Percentiles rank a stretch among this genome's conserved stretches.
phyloP scores from a whole-genome alignment of 495 filamentous ascomycete species.

The Talaromyces thailandensis region DNA sequence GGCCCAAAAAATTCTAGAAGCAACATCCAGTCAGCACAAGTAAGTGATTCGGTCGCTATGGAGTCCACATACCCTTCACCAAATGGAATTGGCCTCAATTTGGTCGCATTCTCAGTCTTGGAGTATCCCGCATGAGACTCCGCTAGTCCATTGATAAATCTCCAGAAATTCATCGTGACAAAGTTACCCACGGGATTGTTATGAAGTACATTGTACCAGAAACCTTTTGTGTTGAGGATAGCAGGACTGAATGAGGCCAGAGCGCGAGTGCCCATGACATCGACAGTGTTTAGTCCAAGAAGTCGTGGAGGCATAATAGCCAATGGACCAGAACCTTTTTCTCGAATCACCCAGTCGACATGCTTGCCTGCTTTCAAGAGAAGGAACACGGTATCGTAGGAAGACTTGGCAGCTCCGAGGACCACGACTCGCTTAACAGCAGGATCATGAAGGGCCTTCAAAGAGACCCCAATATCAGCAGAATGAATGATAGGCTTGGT shows the following conservation, averaged over 20 bases:
- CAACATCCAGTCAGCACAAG: background rate
- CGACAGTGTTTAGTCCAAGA: slow-evolving; percentile 7
- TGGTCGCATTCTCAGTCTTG: background rate
- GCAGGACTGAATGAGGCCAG: slow-evolving; percentile 12
- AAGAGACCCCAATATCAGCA: background rate
- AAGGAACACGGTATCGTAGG: slow-evolving; percentile 16
- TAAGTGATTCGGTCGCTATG: background rate
- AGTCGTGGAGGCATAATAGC: slow-evolving; percentile 11
- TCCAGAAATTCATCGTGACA: background rate
- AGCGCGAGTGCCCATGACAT: slow-evolving; percentile 8
- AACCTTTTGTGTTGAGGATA: slow-evolving; percentile 12
- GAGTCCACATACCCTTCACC: background rate
- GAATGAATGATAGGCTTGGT: slow-evolving; percentile 10
- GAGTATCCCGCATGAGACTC: background rate
- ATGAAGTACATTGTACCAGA: slow-evolving; percentile 10
- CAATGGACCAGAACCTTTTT: slow-evolving; percentile 51
- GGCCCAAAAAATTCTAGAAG: slow-evolving; percentile 28
- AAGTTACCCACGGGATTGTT: slow-evolving; percentile 1
- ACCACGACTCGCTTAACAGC: slow-evolving; percentile 12
- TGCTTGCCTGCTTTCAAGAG: slow-evolving; percentile 24
- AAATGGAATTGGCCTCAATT: background rate
- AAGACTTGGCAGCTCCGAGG: slow-evolving; percentile 18
- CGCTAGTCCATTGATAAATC: background rate
- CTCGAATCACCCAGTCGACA: slow-evolving; percentile 68
- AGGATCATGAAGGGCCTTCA: background rate